A percentile compares a stretch with the other conserved stretches of the same genome.
phyloP scores from a whole-genome alignment of 2,329 filamentous ascomycete genomes.

The Aspergillus ruber region DNA sequence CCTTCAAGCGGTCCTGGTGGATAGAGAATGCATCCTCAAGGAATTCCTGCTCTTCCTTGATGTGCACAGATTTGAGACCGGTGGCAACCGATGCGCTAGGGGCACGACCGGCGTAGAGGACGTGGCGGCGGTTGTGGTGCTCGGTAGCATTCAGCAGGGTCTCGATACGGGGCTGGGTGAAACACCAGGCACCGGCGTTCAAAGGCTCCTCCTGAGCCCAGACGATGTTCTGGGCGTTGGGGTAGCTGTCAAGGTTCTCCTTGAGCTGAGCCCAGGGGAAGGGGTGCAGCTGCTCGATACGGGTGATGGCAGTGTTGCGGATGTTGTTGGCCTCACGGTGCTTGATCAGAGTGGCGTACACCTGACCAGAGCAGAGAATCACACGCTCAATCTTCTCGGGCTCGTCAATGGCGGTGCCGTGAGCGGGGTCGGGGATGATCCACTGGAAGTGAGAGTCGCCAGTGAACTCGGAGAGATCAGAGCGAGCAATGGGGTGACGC shows the following conservation, averaged over 20 bases:
- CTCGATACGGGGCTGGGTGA: slow-evolving; percentile 95
- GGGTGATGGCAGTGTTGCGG: slow-evolving; percentile 87
- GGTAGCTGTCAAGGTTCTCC: slow-evolving; percentile 94
- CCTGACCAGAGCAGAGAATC: slow-evolving; percentile 89
- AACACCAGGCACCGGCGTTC: slow-evolving; percentile 95
- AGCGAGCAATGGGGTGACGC: slow-evolving; percentile 87
- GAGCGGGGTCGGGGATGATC: slow-evolving; percentile 88
- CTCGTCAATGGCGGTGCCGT: slow-evolving; percentile 67
- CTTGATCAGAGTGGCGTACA: slow-evolving; percentile 84
- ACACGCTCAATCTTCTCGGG: slow-evolving; percentile 88
- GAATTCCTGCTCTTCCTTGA: slow-evolving; percentile 88
- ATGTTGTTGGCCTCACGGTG: slow-evolving; percentile 80
- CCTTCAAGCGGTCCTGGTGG: slow-evolving; percentile 61
- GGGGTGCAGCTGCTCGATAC: slow-evolving; percentile 94
- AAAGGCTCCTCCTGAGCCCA: slow-evolving; percentile 97
- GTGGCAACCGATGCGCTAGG: slow-evolving; percentile 92
- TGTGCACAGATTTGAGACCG: slow-evolving; percentile 78
- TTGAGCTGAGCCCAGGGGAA: slow-evolving; percentile 97
- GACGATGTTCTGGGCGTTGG: slow-evolving; percentile 94
- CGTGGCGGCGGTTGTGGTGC: slow-evolving; percentile 85
- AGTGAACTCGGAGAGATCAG: slow-evolving; percentile 81
- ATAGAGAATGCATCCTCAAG: slow-evolving; percentile 59
- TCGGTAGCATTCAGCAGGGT: slow-evolving; percentile 89
- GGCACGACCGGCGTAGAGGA: slow-evolving; percentile 93
- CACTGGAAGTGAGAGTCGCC: slow-evolving; percentile 91